Percentiles rank a stretch among this genome's conserved stretches.
Conservation (phyloP, 164 flowering plant species). For the Litsea cubeba region DNA sequence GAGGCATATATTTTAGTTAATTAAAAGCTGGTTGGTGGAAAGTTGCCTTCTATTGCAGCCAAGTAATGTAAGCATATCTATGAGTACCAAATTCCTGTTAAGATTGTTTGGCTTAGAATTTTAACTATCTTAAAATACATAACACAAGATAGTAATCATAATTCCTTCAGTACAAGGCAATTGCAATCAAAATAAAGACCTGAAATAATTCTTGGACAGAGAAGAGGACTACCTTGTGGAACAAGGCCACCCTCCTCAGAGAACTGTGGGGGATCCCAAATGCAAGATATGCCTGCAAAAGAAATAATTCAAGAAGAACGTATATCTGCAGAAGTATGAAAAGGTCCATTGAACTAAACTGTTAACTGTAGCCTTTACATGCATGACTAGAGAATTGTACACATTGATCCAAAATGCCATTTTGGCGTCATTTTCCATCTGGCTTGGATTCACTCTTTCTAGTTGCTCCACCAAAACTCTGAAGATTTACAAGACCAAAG, state of each 20-base stretch:
- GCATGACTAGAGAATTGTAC: slow-evolving; percentile 86
- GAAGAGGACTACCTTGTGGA: slow-evolving; percentile 66
- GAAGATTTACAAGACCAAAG: slow-evolving; percentile 24
- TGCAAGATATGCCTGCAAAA: slow-evolving; percentile 72
- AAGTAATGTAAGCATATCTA: no score
- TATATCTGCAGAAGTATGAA: neutral
- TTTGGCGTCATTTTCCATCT: slow-evolving; percentile 65
- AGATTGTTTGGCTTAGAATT: no score
- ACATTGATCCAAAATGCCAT: slow-evolving; percentile 90
- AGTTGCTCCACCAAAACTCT: slow-evolving; percentile 77
- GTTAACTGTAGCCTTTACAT: slow-evolving; percentile 39
- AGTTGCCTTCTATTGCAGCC: no score
- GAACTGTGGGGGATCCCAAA: slow-evolving; percentile 73
- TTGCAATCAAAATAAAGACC: no score
- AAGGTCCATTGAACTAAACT: neutral
- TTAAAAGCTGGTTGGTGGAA: no score
- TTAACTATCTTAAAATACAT: no score
- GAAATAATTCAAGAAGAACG: slow-evolving; percentile 2
- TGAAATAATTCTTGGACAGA: neutral
- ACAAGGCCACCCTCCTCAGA: slow-evolving; percentile 74
- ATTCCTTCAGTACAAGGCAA: no score
- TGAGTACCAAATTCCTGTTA: no score
- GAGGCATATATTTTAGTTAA: no score
- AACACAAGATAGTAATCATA: no score
- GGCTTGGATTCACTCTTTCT: slow-evolving; percentile 55